Conservation (phyloP, 768 basidiomycete genomes). For the Dictyophora rubrovolvata region DNA sequence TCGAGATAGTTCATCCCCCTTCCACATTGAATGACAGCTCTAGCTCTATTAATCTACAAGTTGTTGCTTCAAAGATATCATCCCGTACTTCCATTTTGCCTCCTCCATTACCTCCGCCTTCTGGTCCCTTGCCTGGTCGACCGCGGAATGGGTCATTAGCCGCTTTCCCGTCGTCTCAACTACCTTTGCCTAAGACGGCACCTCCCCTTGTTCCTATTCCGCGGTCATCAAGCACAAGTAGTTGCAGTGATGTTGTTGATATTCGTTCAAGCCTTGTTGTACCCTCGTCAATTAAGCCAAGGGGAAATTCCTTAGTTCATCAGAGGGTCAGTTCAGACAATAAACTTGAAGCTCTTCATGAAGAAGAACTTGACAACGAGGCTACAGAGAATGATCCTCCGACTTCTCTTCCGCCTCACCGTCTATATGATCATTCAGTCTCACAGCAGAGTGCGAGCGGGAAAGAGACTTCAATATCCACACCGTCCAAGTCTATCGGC, state of each 20-base stretch:
- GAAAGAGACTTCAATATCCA: conserved; percentile 29
- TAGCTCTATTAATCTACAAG: background rate
- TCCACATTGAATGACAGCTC: conserved; percentile 2
- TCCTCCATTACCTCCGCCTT: conserved; percentile 15
- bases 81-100: conserved; percentile 16
- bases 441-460: conserved; percentile 23
- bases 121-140: conserved; percentile 12
- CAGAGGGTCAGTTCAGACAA: conserved; percentile 44
- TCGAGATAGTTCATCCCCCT: conserved; percentile 9
- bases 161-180: conserved; percentile 12
- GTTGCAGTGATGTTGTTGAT: background rate
- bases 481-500: conserved; percentile 30
- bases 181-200: conserved; percentile 52
- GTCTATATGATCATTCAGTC: conserved; percentile 9
- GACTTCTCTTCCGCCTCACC: background rate
- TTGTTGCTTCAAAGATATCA: background rate
- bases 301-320: conserved; percentile 44
- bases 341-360: conserved; percentile 49
- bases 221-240: conserved; percentile 21
- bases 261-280: background rate
- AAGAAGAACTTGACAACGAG: conserved; percentile 33
- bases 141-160: conserved; percentile 6
- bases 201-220: conserved; percentile 16
- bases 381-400: background rate
- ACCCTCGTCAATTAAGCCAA: conserved; percentile 23